Evolutionary conservation across 495 filamentous ascomycete species (phyloP).

Genomic region (Penicillium coffeae): DNA sequence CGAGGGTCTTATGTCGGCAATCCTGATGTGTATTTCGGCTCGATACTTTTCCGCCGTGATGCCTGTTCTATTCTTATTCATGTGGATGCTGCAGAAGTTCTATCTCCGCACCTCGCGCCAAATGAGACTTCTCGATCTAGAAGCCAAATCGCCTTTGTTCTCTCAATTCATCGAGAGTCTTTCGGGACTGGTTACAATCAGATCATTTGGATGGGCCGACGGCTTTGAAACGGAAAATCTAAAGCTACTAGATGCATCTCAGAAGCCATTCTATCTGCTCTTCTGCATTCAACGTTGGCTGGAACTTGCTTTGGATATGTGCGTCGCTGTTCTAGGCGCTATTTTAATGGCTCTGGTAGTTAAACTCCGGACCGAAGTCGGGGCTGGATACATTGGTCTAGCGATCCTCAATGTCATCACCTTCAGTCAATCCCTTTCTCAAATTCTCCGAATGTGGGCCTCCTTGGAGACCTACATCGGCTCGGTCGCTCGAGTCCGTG

Average conservation of each 20-base stretch:
- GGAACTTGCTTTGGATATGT: slow-evolving; percentile 36
- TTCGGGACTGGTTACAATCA: slow-evolving; percentile 42
- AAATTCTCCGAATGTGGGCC: slow-evolving; percentile 8
- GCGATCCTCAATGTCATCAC: slow-evolving; percentile 18
- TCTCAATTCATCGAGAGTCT: slow-evolving; percentile 47
- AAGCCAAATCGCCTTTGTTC: slow-evolving; percentile 49
- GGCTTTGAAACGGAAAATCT: slow-evolving; percentile 19
- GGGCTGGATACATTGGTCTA: slow-evolving; percentile 30
- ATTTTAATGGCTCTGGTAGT: slow-evolving; percentile 3
- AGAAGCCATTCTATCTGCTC: slow-evolving; percentile 42
- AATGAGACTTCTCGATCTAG: slow-evolving; percentile 55
- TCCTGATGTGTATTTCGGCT: slow-evolving; percentile 6
- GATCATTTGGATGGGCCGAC: slow-evolving; percentile 45
- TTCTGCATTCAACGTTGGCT: slow-evolving; percentile 44
- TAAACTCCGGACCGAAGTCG: slow-evolving; percentile 17
- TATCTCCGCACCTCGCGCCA: slow-evolving; percentile 61
- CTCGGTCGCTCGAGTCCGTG: slow-evolving; percentile 13
- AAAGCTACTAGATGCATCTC: slow-evolving; percentile 31
- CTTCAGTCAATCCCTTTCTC: slow-evolving; percentile 7
- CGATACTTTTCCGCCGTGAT: slow-evolving; percentile 3
- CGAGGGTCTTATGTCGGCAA: neutral
- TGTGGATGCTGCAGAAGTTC: slow-evolving; percentile 36
- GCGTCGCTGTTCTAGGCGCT: slow-evolving; percentile 22
- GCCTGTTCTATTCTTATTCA: neutral
- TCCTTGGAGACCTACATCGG: slow-evolving; percentile 22